These are phyloP conservation scores for Elsinoe australis DNA, from an alignment of 2,329 filamentous ascomycete genomes.

Conservation along the genomic window DNA sequence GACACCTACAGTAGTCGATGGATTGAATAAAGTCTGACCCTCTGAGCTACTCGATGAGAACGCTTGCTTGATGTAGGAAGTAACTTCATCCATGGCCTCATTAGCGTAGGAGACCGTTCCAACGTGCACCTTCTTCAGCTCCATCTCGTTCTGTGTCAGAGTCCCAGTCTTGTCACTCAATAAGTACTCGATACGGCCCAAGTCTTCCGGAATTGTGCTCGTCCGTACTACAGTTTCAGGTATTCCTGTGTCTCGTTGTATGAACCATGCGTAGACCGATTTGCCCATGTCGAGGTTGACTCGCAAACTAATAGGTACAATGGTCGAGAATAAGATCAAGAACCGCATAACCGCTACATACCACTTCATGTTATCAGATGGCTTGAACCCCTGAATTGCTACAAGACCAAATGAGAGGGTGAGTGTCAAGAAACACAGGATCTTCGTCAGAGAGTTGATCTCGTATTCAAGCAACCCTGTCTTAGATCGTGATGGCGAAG, in stretches of 20 bases:
- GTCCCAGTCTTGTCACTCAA: conserved; percentile 98
- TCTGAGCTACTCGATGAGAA: conserved; percentile 49
- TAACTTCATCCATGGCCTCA: conserved; percentile 97
- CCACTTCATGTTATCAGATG: conserved; percentile 63
- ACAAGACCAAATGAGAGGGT: conserved; percentile 82
- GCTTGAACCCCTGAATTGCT: conserved; percentile 70
- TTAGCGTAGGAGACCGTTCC: conserved; percentile 97
- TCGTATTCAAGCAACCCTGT: conserved; percentile 89
- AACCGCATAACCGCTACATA: conserved; percentile 99
- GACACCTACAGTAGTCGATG: conserved; percentile 53
- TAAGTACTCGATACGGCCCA: conserved; percentile 91
- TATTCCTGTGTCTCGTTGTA: conserved; percentile 84
- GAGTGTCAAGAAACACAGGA: conserved; percentile 81
- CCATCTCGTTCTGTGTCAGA: conserved; percentile 73
- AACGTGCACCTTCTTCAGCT: conserved; percentile 97
- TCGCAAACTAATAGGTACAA: conserved; percentile 91
- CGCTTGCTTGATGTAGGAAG: conserved; percentile 74
- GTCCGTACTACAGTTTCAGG: conserved; percentile 88
- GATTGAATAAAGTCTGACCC: conserved; percentile 55
- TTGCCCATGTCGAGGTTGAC: conserved; percentile 98
- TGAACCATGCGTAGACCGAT: conserved; percentile 90
- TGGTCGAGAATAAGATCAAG: conserved; percentile 95
- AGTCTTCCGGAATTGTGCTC: conserved; percentile 92
- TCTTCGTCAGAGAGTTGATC: conserved; percentile 95
- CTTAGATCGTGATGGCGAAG: conserved; percentile 84